Evolutionary conservation across 2,329 filamentous ascomycete genomes (phyloP), one percentile per base, ranked within the genome.

Genomic region (Aspergillus oerlinghausenensis): DNA sequence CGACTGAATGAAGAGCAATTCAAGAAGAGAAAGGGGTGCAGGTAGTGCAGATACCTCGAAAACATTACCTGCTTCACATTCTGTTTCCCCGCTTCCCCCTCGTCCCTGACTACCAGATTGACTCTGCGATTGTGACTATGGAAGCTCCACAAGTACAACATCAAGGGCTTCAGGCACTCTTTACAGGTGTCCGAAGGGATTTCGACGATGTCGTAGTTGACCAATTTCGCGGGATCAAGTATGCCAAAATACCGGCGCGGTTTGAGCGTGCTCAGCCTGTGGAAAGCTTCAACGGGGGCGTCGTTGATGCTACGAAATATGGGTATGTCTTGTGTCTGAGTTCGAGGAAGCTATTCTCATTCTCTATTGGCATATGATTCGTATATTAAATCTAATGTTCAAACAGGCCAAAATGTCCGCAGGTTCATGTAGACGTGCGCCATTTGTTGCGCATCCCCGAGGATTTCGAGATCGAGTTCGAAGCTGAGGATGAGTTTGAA

Each of bases 391-490:
- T 4, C 2, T 35, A 14, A 17, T 7, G 9, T 11, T 5, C 67
- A 53, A 29, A 55, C 43, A 78, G 75, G 3, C 75, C 77, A 1
- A 69, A 70, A 55, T 79, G 77, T 42, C 77, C 77, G 3, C 77
- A 79, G 50, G 65, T 67, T 1, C 56, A 69, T 17, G 58, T 78
- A 1, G 77, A 79, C 29, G 69, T 78, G 0, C 71, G 76, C 1
- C 73, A 79, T 57, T 61, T 79, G n/a, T 61, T 79, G 23, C 75
- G 77, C 7, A 70, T 78, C 1, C 77, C 77, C 0, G 69, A 71
- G 6, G 65, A 72, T 5, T 63, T 70, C 25, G 51, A 49, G 1
- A 67, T 72, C 28, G 58, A 55, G 8, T 54, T 65, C 0, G 73
- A 76, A 38, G 60, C 58, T 0, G 72, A 78, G 56, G 74, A 79